These are phyloP conservation scores for Penicillium desertorum DNA, from an alignment of 495 filamentous ascomycete genomes.

Conservation along the genomic window DNA sequence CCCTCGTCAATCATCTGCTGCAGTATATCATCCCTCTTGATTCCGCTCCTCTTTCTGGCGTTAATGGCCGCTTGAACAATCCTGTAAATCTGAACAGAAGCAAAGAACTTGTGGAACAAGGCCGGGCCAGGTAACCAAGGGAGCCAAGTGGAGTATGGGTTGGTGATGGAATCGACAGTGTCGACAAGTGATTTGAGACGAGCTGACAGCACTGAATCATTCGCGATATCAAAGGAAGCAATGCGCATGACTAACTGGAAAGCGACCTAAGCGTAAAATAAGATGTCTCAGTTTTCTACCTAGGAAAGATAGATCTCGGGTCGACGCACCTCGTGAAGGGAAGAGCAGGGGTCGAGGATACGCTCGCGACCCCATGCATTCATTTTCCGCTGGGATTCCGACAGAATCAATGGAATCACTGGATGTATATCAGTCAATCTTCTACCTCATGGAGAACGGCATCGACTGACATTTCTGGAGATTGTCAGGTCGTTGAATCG, in stretches of 20 bases:
- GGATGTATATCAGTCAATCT: neutral
- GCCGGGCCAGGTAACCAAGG: slow-evolving; percentile 4
- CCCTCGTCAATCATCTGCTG: slow-evolving; percentile 14
- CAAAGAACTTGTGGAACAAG: slow-evolving; percentile 1
- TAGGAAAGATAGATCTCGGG: too few relatives aligned
- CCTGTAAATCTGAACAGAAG: neutral
- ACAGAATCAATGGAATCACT: slow-evolving; percentile 14
- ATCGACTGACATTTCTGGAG: slow-evolving; percentile 1
- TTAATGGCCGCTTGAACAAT: neutral
- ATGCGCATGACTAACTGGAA: slow-evolving; percentile 7
- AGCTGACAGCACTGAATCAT: neutral
- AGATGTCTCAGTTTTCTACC: neutral
- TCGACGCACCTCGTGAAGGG: slow-evolving; percentile 11
- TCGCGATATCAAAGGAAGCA: slow-evolving; percentile 8
- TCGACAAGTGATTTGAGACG: slow-evolving; percentile 6
- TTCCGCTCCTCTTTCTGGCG: neutral
- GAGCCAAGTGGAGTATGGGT: slow-evolving; percentile 1
- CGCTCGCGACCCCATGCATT: slow-evolving; percentile 3
- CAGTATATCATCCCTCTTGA: slow-evolving; percentile 3
- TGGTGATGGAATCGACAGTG: neutral
- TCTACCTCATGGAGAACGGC: neutral
- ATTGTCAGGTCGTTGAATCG: slow-evolving; percentile 1
- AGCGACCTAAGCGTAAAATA: neutral
- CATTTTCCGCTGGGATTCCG: slow-evolving; percentile 7
- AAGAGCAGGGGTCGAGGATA: slow-evolving; percentile 11